Percentiles rank a stretch among this genome's conserved stretches.
phyloP scores from a whole-genome alignment of 495 filamentous ascomycete species.

The Aspergillus homomorphus region DNA sequence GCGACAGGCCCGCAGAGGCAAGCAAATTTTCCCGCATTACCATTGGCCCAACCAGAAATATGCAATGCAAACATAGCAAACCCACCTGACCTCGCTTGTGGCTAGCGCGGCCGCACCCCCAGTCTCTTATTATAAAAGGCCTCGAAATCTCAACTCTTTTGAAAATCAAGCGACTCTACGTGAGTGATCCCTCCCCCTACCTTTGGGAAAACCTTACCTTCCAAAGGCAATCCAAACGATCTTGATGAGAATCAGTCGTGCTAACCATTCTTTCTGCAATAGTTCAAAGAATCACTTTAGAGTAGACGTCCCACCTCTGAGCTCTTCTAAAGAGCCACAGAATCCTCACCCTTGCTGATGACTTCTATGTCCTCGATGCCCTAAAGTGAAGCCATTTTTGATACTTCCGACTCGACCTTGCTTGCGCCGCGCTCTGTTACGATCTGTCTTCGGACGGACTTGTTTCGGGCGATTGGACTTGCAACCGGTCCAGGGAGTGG shows the following conservation, averaged over 20 bases:
- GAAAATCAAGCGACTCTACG: constrained; percentile 63
- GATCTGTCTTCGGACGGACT: constrained; percentile 13
- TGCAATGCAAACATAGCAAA: constrained; percentile 27
- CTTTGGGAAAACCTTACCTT: constrained; percentile 14
- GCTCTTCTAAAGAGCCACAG: constrained; percentile 76
- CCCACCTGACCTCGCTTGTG: constrained; percentile 29
- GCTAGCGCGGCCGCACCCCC: constrained; percentile 22
- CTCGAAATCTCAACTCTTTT: constrained; percentile 19
- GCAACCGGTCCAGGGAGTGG: constrained; percentile 54
- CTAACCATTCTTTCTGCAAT: constrained; percentile 24
- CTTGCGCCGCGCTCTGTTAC: constrained; percentile 28
- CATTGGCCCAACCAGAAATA: constrained; percentile 6
- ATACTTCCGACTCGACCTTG: constrained; percentile 55
- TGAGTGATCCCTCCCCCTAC: constrained; percentile 46
- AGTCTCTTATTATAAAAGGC: constrained; percentile 24
- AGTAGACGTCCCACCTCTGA: constrained; percentile 76
- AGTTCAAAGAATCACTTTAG: constrained; percentile 90
- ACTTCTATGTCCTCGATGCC: constrained; percentile 63
- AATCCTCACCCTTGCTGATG: constrained; percentile 71
- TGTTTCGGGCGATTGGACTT: constrained; percentile 24
- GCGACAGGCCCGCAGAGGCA: neutral
- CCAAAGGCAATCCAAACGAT: neutral
- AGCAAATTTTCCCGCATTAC: neutral
- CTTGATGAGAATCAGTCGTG: neutral
- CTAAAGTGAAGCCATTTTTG: constrained; percentile 68